These are phyloP conservation scores for Neolecta irregularis DNA, from an alignment of 1,139 yeast species.

Conservation along the genomic window DNA sequence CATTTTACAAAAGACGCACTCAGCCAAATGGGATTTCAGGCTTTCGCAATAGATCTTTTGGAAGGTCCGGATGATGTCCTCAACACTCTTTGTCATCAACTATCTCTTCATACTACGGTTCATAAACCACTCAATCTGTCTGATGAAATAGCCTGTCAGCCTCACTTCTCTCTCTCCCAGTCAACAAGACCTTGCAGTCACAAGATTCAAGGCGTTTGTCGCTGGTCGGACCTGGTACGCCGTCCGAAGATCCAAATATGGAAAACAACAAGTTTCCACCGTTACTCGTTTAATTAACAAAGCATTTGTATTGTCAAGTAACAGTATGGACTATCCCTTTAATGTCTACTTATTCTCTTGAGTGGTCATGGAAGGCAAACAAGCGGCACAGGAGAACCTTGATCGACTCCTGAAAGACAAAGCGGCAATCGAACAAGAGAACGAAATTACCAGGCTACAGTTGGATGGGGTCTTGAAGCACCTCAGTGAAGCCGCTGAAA, in stretches of 20 bases:
- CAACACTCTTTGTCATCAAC: constrained; percentile 51
- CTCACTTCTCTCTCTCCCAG: neutral
- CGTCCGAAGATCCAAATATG: constrained; percentile 6
- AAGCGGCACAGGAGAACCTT: constrained; percentile 3
- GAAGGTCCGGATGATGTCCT: constrained; percentile 64
- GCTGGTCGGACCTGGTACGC: constrained; percentile 4
- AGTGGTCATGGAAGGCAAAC: no score
- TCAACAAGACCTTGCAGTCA: constrained; percentile 1
- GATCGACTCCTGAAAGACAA: neutral
- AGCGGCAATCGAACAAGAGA: no score
- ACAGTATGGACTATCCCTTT: neutral
- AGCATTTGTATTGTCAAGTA: neutral
- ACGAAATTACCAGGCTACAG: no score
- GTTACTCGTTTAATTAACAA: constrained; percentile 3
- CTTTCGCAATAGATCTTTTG: constrained; percentile 35
- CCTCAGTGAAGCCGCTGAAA: no score
- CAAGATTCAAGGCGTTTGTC: neutral
- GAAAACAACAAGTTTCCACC: constrained; percentile 4
- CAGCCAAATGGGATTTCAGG: constrained; percentile 38
- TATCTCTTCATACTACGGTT: constrained; percentile 39
- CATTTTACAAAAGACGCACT: constrained; percentile 29
- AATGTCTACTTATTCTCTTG: no score
- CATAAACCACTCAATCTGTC: no score
- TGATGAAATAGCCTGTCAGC: constrained; percentile 1
- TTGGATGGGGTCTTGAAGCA: no score